Conservation (phyloP, 345 rosid genomes). For the Eucalyptus globulus region DNA sequence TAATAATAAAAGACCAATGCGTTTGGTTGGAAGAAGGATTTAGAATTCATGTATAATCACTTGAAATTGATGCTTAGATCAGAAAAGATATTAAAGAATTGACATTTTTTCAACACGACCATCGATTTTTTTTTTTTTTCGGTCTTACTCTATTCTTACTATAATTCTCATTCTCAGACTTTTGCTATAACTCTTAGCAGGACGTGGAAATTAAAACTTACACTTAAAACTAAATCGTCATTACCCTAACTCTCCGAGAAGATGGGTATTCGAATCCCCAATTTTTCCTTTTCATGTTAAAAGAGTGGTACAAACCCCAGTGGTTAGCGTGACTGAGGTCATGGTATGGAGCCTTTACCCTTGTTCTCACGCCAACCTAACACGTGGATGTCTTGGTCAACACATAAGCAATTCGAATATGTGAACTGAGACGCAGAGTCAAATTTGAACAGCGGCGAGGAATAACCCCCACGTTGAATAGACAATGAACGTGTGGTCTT, state of each 20-base stretch:
- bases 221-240: accelerated
- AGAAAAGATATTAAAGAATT: no score
- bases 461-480: background rate
- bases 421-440: background rate
- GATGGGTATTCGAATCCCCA: accelerated
- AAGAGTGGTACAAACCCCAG: no score
- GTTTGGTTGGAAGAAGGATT: no score
- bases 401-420: background rate
- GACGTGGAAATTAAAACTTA: accelerated
- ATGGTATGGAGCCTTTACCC: background rate
- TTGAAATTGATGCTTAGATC: no score
- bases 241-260: accelerated
- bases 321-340: no score
- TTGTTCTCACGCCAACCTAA: background rate
- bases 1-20: no score
- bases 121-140: no score
- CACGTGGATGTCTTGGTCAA: background rate
- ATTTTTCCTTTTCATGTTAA: accelerated
- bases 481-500: background rate
- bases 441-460: no score
- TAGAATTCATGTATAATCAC: no score
- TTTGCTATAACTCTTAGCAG: accelerated
- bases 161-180: no score
- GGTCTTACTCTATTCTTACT: no score
- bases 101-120: no score